A percentile compares a stretch with the other conserved stretches of the same genome.
phyloP scores from a whole-genome alignment of 2,329 filamentous ascomycete species.

The Fusarium staphyleae region DNA sequence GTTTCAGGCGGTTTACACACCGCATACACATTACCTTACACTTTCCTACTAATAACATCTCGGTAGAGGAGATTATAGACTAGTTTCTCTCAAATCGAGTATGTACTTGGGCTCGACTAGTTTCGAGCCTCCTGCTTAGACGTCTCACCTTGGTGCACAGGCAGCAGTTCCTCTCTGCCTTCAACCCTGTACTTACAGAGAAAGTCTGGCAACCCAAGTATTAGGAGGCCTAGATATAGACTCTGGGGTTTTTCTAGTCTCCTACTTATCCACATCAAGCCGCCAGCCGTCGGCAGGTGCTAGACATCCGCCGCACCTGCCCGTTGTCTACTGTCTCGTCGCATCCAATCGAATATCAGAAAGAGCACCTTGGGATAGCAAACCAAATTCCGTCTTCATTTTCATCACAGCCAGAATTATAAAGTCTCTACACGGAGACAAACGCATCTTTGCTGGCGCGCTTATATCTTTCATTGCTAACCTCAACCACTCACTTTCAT shows the following conservation, averaged over 20 bases:
- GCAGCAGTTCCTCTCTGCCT: too few species aligned
- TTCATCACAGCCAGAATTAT: neutral
- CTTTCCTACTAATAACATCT: too few species aligned
- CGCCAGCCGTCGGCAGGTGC: slow-evolving; percentile 20
- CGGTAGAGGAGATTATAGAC: too few species aligned
- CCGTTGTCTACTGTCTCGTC: neutral
- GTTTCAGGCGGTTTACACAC: too few species aligned
- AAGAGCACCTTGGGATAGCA: neutral
- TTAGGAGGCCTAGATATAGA: neutral
- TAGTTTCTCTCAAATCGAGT: too few species aligned
- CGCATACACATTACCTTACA: too few species aligned
- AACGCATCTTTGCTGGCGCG: neutral
- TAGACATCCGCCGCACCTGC: slow-evolving; percentile 20
- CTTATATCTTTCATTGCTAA: neutral
- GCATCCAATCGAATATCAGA: neutral
- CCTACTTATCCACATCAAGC: neutral
- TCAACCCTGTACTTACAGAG: too few species aligned
- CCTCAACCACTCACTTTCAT: too few species aligned
- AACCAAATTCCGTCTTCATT: neutral
- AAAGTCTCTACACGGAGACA: neutral
- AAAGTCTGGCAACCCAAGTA: too few species aligned
- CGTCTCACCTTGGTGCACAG: too few species aligned
- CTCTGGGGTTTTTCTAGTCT: neutral
- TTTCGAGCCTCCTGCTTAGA: too few species aligned
- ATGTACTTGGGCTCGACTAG: too few species aligned